Base-by-base conservation (phyloP, 73 alveolate species). In the Uronychia binucleata region DNA sequence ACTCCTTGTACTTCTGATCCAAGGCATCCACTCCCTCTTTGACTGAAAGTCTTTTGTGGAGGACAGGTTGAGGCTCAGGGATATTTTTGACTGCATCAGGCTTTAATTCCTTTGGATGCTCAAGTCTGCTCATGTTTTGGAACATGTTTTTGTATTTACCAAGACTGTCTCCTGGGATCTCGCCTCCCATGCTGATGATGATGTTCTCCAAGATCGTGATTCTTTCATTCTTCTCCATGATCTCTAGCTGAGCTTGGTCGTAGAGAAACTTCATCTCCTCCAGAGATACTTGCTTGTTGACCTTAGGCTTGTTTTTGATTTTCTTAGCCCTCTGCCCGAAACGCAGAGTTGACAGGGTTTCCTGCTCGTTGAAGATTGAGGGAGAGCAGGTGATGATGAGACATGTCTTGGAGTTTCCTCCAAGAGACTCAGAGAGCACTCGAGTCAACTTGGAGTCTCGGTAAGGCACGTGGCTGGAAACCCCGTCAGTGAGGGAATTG, bases 391-490 rank as follows among this genome's bases (percentile, higher is more conserved):
- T 94, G 57, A 97, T 93, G 79, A 97, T 96, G 19, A 97, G 91
- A 77, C 98, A 91, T 0, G 99, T 97, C 83, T 89, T 93, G 26
- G 98, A 90, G 84, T 97, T 97, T 77, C 99, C 99, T 60, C 99
- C 99, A 33, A 97, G 88, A 57, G 98, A 91, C 77, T 96, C 98
- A 77, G 93, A 86, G 74, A 97, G 80, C 26, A 97, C 87, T 91
- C 99, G 95, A 19, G 99, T 96, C 46, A 96, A 92, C 86, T 96
- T 96, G 34, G 97, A 90, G 59, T 95, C 98, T 88, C 99, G 83
- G 82, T 96, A 96, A 14, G 99, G 98, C 1, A 95, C 91, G 83
- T 91, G 97, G 30, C 83, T 75, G 57, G 97, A 88, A 46, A 91
- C 90, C 0, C 98, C 98, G 91, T 96, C 98, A 28, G 99, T 95